Conservation (phyloP, 768 basidiomycete genomes). For the Suillus occidentalis region DNA sequence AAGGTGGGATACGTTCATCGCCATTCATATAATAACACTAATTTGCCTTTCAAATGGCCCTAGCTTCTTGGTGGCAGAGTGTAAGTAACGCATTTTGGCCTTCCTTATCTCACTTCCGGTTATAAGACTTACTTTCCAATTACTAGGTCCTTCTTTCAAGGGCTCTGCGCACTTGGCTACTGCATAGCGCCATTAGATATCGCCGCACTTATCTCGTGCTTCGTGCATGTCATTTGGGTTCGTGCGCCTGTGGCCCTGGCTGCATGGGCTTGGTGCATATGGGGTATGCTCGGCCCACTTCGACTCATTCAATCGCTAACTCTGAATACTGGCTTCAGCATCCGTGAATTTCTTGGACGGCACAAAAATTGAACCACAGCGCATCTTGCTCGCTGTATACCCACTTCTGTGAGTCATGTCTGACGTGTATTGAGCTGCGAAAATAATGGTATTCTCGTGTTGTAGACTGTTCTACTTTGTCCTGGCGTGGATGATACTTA, state of each 20-base stretch:
- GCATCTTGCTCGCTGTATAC: slow-evolving; percentile 91
- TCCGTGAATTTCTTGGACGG: slow-evolving; percentile 95
- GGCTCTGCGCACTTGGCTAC: slow-evolving; percentile 91
- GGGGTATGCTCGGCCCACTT: slow-evolving; percentile 62
- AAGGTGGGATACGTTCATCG: slow-evolving; percentile 53
- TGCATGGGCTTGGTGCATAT: slow-evolving; percentile 95
- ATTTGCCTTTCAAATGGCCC: not conserved
- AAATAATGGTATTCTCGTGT: slow-evolving; percentile 4
- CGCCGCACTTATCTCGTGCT: slow-evolving; percentile 84
- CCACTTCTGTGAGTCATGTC: slow-evolving; percentile 73
- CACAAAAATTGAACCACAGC: slow-evolving; percentile 88
- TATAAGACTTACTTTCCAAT: not conserved
- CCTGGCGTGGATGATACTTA: slow-evolving; percentile 95
- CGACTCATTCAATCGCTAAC: slow-evolving; percentile 7
- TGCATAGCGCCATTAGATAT: slow-evolving; percentile 92
- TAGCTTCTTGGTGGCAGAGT: slow-evolving; percentile 82
- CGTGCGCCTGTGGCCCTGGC: slow-evolving; percentile 82
- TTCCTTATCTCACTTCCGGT: slow-evolving; percentile 5
- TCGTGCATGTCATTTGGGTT: slow-evolving; percentile 83
- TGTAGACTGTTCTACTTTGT: slow-evolving; percentile 88
- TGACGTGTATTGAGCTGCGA: not conserved
- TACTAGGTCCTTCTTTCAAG: slow-evolving; percentile 90
- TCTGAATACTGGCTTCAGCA: slow-evolving; percentile 44
- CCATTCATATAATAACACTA: slow-evolving; percentile 3
- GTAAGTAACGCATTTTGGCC: slow-evolving; percentile 41